Base-by-base conservation (phyloP, 176 grass and related monocot genomes). In the Puccinellia tenuiflora region DNA sequence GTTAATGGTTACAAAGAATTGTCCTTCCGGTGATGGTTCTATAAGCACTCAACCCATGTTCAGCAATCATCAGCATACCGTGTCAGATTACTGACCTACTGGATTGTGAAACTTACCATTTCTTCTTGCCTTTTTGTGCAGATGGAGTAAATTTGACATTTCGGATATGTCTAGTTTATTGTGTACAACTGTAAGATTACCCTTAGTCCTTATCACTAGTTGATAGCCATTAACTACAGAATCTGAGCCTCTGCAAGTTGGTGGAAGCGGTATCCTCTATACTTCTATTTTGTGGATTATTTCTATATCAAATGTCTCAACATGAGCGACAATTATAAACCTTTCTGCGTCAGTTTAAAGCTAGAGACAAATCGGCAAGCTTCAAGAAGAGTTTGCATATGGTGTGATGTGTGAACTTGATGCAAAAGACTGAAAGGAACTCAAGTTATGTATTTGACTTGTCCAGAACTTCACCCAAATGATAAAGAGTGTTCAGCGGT, bases 21-120 rank as follows among this genome's bases (percentile, higher is more conserved):
- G 48, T 43, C 14, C 30, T 90, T 79, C 22, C 71, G 88, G 67
- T 90, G 84, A 88, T 10, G 66, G 22, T 74, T 83, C 13, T 68
- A 26, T 50, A 7, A 39, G 25, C 20, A 68, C 24, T 25, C n/a
- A 68, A 75, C 79, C 28, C 21, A 60, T 68, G 13, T 68, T 67
- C 9, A 7, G 57, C 75, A 26, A 83, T 42, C 29, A 73, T 79
- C 54, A 63, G 55, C 25, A 47, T 79, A 67, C 56, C 15, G 20
- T 26, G 48, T 63, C 75, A 68, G 75, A 73, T 90, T 60, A 38
- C 37, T 79, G 11, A 21, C 64, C 24, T 10, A 67, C 66, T 73
- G 29, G 37, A 20, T 48, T 77, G 24, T 15, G 67, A 75, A 75
- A 26, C n/a, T 83, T 81, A 26, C 13, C 14, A 54, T 53, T n/a